These are phyloP conservation scores for Paraconiothyrium sp. DNA, from an alignment of 2,329 filamentous ascomycete species.

Conservation along the genomic window DNA sequence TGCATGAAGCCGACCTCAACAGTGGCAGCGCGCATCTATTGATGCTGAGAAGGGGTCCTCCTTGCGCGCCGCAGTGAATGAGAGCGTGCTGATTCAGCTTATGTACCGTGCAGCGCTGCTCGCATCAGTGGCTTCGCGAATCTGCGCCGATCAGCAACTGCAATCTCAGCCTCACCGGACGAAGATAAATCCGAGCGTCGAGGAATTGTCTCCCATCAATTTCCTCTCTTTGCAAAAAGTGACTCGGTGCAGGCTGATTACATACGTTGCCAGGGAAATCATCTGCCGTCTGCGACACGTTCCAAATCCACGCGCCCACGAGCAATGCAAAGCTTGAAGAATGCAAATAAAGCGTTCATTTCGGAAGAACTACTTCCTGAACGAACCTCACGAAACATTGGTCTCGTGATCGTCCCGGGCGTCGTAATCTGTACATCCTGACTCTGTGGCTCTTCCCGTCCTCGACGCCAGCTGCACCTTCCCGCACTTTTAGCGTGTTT, in stretches of 20 bases:
- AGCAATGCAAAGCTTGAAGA: neutral
- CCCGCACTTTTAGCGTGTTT: neutral
- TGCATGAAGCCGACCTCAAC: neutral
- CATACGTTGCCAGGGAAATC: neutral
- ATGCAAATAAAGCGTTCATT: neutral
- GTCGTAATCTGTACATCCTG: neutral
- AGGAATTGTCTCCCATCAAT: neutral
- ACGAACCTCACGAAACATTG: neutral
- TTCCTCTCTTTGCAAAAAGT: neutral
- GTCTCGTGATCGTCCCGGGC: neutral
- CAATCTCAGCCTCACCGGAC: conserved; percentile 4
- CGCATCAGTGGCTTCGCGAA: neutral
- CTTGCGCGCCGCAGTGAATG: neutral
- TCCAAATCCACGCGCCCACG: neutral
- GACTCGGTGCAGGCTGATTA: neutral
- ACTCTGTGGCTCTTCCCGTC: neutral
- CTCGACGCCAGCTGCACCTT: neutral
- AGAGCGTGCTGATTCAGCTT: conserved; percentile 4
- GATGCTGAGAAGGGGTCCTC: neutral
- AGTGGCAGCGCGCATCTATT: neutral
- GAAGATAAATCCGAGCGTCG: neutral
- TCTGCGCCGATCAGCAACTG: conserved; percentile 7
- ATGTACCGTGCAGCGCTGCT: neutral
- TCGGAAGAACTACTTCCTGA: neutral
- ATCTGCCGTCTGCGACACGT: neutral